A percentile compares a stretch with the other conserved stretches of the same genome.
phyloP scores from a whole-genome alignment of 805 yeast species.

The Metschnikowia proteae region DNA sequence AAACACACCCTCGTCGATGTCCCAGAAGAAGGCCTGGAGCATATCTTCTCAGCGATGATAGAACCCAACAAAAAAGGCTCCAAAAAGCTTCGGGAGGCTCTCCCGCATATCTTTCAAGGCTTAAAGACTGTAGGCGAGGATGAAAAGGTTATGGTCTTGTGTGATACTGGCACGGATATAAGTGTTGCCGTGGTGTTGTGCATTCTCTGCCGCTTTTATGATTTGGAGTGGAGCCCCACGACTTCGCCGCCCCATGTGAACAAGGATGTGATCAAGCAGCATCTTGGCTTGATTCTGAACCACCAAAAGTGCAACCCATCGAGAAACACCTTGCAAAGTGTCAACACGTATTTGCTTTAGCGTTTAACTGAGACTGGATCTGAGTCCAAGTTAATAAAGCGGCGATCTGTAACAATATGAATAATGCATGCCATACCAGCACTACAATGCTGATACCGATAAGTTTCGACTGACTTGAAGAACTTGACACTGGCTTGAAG shows the following conservation, averaged over 20 bases:
- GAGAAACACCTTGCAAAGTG: slow-evolving; percentile 70
- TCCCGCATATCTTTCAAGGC: slow-evolving; percentile 39
- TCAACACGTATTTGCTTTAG: slow-evolving; percentile 51
- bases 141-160: slow-evolving; percentile 41
- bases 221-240: slow-evolving; percentile 36
- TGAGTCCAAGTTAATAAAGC: too few relatives aligned
- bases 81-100: slow-evolving; percentile 47
- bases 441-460: too few relatives aligned
- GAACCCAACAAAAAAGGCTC: slow-evolving; percentile 60
- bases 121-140: slow-evolving; percentile 18
- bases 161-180: slow-evolving; percentile 65
- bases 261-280: slow-evolving; percentile 53
- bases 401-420: too few relatives aligned
- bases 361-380: too few relatives aligned
- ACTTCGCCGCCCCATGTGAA: slow-evolving; percentile 23
- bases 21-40: slow-evolving; percentile 10
- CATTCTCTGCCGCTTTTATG: slow-evolving; percentile 46
- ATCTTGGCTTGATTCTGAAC: slow-evolving; percentile 46
- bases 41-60: slow-evolving; percentile 18
- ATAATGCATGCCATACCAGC: too few relatives aligned
- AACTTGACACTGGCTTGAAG: too few relatives aligned
- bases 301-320: slow-evolving; percentile 53
- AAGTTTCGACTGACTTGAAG: too few relatives aligned
- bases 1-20: slow-evolving; percentile 3
- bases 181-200: slow-evolving; percentile 58